Base-by-base conservation (phyloP, 441 rosid genomes). In the Sinapis alba region DNA sequence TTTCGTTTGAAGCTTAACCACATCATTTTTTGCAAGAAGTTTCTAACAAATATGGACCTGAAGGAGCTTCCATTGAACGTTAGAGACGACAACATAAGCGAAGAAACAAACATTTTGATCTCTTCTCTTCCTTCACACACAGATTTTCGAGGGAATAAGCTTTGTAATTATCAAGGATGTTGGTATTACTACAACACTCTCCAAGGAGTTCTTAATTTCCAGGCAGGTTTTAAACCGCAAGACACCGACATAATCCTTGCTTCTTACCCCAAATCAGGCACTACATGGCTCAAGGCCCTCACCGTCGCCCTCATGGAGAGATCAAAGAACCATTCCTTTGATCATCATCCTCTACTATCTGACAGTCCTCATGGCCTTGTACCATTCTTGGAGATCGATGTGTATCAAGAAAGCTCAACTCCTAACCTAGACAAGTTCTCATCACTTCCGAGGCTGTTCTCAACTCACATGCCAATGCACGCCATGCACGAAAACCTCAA, bases 221-320 rank as follows among this genome's bases (percentile, higher is more conserved):
- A 86, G 47, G 20, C 45, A 0, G 78, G 83, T 59, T 87, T 89
- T 64, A 59, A 75, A 34, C 82, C 88, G 18, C 80, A 66, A 9
- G 58, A 70, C 23, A 73, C 81, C 0, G 89, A 87, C 30, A 57
- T 84, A 57, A 62, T 85, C 75, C 76, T 90, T 3, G 79, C 78
- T 45, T 76, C 90, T 28, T 74, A 53, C 56, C 90, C 90, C 0
- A 90, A 90, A 71, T 77, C 81, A 16, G 91, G 96, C 67, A 86
- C 93, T 24, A 87, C 88, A 7, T 87, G 93, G 92, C 62, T 90
- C 6, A 87, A 89, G 41, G 87, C 92, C 30, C 41, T 91, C 20
- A 18, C 79, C 1, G 82, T 88, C 7, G 84, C 90, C 20, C 54
- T 82, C 8, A 11, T 86, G 7, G 83, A 85, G 47, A 68, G 86